phyloP scores from a whole-genome alignment of 139 green algal genomes.

The Limnomonas spitsbergensis region DNA sequence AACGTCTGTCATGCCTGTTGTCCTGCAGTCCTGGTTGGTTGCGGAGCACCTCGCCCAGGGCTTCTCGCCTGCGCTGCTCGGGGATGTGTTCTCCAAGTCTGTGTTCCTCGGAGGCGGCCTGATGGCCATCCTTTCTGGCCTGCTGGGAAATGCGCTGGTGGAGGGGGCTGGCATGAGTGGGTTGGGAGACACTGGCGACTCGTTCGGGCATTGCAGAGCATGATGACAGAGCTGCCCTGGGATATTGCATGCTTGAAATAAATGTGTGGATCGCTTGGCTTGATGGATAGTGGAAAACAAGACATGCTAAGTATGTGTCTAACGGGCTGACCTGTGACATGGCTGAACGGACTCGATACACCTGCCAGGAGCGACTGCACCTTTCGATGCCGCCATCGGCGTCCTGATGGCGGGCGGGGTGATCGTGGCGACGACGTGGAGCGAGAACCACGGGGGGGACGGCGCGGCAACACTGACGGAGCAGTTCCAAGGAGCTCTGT shows the following conservation, averaged over 20 bases:
- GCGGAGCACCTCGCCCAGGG: constrained; percentile 43
- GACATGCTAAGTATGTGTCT: background rate
- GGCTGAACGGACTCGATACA: too few species aligned
- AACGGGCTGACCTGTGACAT: background rate
- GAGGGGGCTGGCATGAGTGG: constrained; percentile 14
- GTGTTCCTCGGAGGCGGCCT: constrained; percentile 84
- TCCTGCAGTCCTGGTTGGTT: constrained; percentile 78
- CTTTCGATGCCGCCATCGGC: constrained; percentile 85
- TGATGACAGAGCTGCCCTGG: too few species aligned
- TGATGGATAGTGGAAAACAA: background rate
- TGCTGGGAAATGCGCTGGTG: constrained; percentile 23
- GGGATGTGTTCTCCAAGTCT: constrained; percentile 30
- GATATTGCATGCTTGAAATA: too few species aligned
- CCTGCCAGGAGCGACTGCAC: constrained; percentile 39
- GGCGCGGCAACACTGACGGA: constrained; percentile 26
- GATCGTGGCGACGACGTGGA: constrained; percentile 79
- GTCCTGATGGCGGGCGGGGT: constrained; percentile 70
- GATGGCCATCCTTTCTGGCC: constrained; percentile 83
- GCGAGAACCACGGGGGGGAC: constrained; percentile 84
- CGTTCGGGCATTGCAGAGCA: too few species aligned
- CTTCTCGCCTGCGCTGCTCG: constrained; percentile 28
- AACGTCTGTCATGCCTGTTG: too few species aligned
- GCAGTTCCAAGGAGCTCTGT: constrained; percentile 56
- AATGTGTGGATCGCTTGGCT: too few species aligned
- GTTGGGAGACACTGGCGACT: too few species aligned